Evolutionary conservation across 208 protist genomes (phyloP).

Genomic region (Vickermania spadyakhi): DNA sequence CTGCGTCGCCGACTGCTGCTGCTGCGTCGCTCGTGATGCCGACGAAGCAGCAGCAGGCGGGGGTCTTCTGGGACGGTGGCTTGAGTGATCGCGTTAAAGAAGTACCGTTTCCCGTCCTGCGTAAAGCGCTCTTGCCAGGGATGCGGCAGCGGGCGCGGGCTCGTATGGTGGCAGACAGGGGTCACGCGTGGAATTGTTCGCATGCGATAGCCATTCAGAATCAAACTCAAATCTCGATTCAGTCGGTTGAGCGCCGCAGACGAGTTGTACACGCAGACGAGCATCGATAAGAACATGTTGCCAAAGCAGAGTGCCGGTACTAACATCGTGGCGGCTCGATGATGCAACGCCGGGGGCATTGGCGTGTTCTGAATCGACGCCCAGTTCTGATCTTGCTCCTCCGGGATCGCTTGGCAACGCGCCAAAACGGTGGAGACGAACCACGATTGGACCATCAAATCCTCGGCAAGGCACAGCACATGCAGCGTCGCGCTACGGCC

Average conservation of each 20-base stretch:
- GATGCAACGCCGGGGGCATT: conserved; percentile 58
- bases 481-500: conserved; percentile 59
- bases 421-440: conserved; percentile 54
- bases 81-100: conserved; percentile 48
- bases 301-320: conserved; percentile 64
- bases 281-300: conserved; percentile 69
- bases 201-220: conserved; percentile 59
- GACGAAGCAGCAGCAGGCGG: conserved; percentile 12
- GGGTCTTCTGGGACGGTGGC: conserved; percentile 62
- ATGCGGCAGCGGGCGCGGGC: conserved; percentile 29
- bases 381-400: conserved; percentile 55
- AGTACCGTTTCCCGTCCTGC: conserved; percentile 62
- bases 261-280: conserved; percentile 83
- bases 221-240: conserved; percentile 58
- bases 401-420: conserved; percentile 44
- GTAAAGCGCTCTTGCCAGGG: conserved; percentile 78
- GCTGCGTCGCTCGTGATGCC: neutral
- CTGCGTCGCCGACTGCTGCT: neutral
- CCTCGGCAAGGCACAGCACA: conserved; percentile 67
- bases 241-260: conserved; percentile 51
- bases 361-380: conserved; percentile 65
- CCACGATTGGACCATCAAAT: conserved; percentile 61
- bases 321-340: conserved; percentile 68
- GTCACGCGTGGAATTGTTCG: conserved; percentile 60
- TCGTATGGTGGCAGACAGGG: conserved; percentile 25